Evolutionary conservation across 2,329 filamentous ascomycete species (phyloP).

Genomic region (Nemania bipapillata): DNA sequence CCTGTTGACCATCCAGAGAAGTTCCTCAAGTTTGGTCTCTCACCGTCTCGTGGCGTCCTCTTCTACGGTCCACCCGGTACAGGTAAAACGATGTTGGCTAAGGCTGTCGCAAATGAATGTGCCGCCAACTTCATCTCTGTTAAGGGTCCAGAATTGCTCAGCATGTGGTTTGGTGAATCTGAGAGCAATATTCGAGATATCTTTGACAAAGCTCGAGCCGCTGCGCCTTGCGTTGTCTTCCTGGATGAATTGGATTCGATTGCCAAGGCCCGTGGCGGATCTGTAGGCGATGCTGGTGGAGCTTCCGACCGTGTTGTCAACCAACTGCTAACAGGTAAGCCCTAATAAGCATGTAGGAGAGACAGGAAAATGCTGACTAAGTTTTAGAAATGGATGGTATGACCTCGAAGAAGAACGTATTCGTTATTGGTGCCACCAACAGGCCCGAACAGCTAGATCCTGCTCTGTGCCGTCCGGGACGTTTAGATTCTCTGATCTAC

Average conservation of each 20-base stretch:
- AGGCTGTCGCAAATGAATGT: slow-evolving; percentile 99
- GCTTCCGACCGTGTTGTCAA: slow-evolving; percentile 99
- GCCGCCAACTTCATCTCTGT: slow-evolving; percentile 99
- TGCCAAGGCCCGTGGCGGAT: slow-evolving; percentile 98
- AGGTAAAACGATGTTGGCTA: slow-evolving; percentile 99
- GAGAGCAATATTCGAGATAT: slow-evolving; percentile 99
- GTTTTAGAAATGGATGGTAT: slow-evolving; percentile 93
- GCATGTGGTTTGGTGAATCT: slow-evolving; percentile 99
- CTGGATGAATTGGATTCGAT: slow-evolving; percentile 98
- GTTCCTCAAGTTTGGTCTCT: slow-evolving; percentile 99
- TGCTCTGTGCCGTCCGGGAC: slow-evolving; percentile 95
- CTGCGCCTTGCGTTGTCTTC: slow-evolving; percentile 98
- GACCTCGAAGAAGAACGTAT: slow-evolving; percentile 99
- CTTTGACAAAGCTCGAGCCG: slow-evolving; percentile 98
- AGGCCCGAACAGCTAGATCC: slow-evolving; percentile 98
- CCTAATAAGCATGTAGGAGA: slow-evolving; percentile 5
- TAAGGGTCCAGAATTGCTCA: slow-evolving; percentile 97
- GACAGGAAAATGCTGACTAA: slow-evolving; percentile 55
- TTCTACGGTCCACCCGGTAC: slow-evolving; percentile 99
- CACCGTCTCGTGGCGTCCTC: slow-evolving; percentile 95
- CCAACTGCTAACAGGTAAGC: slow-evolving; percentile 93
- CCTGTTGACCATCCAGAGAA: slow-evolving; percentile 99
- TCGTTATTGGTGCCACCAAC: slow-evolving; percentile 99
- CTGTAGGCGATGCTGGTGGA: slow-evolving; percentile 93
- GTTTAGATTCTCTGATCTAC: slow-evolving; percentile 98